These are phyloP conservation scores for Penicillium chermesinum DNA, from an alignment of 495 filamentous ascomycete genomes.

Conservation along the genomic window DNA sequence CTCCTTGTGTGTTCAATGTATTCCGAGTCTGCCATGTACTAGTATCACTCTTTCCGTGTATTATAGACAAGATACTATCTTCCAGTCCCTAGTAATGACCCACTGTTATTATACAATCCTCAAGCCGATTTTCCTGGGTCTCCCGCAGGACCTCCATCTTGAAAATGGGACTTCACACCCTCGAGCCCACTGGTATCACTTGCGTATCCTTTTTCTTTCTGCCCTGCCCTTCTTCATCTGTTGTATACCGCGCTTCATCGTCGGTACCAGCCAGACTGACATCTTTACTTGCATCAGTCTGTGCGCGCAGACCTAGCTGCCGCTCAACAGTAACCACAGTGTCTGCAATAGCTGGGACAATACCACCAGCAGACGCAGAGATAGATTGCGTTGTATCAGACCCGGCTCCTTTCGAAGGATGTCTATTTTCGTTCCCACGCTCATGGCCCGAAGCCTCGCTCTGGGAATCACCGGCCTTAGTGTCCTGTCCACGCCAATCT, in stretches of 20 bases:
- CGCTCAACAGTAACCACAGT: slow-evolving; percentile 37
- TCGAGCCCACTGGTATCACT: no score
- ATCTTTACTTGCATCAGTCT: slow-evolving; percentile 54
- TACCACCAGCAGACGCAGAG: neutral
- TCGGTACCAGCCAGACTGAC: slow-evolving; percentile 63
- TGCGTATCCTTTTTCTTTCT: slow-evolving; percentile 11
- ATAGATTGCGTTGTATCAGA: neutral
- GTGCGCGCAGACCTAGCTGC: slow-evolving; percentile 60
- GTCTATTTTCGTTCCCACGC: slow-evolving; percentile 5
- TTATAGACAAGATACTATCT: no score
- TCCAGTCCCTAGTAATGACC: neutral
- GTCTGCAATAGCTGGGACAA: slow-evolving; percentile 7
- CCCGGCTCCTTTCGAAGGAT: slow-evolving; percentile 2
- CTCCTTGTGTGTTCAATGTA: neutral
- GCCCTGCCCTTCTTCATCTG: slow-evolving; percentile 11
- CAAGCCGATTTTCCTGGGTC: neutral
- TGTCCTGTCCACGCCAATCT: slow-evolving; percentile 58
- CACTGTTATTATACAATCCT: neutral
- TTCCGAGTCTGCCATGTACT: no score
- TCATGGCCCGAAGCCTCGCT: no score
- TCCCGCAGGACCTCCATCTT: slow-evolving; percentile 2
- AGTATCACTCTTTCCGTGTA: no score
- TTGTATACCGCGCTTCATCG: slow-evolving; percentile 32
- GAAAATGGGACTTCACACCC: slow-evolving; percentile 29
- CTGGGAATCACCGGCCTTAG: neutral